Evolutionary conservation across 179 eudicot genomes (phyloP), one percentile per base, ranked within the genome.

Genomic region (Gypsophila paniculata): DNA sequence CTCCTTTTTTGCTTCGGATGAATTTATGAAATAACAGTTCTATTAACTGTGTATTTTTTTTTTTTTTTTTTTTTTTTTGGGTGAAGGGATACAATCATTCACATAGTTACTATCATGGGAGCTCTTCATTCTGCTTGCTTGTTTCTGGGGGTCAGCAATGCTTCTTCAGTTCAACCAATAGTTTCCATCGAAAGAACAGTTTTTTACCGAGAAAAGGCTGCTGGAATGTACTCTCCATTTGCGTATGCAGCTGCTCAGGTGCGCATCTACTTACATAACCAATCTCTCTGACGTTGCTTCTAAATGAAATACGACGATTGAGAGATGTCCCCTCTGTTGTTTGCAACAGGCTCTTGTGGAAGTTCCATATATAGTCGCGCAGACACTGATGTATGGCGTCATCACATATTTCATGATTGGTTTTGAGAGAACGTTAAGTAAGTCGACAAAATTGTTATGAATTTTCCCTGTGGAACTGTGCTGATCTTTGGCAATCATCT

Each of bases 221-320:
- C 99, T 65, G 96, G 99, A 76, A 85, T 94, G 98, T 91, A 88
- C 75, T 86, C 96, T 62, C 86, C 99, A 38, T 55, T 86, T 44
- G 86, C 99, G 42, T 94, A 86, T 70, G 99, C 99, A 58, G 82
- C 84, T 69, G 97, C 96, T 49, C 99, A 91, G 96, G 98, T 93
- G 48, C 64, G 75, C 72, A 18, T 52, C 72, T 55, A 11, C 63
- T 69, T 52, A 29, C 55, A 8, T 53, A 52, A 52, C 34, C 72
- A 23, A 17, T 68, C 39, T 52, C 48, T 53, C 46, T 51, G 61
- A 63, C 11, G n/a, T 52, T 65, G 70, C 25, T 6, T 21, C 52
- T 42, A 18, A 34, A 5, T 49, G 7, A 48, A 29, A 34, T 29
- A 42, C 9, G 18, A 48, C 22, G 65, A 36, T 34, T 14, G 6